These are phyloP conservation scores for Arachis hypogaea DNA, from an alignment of 306 rosid species.

Conservation along the genomic window DNA sequence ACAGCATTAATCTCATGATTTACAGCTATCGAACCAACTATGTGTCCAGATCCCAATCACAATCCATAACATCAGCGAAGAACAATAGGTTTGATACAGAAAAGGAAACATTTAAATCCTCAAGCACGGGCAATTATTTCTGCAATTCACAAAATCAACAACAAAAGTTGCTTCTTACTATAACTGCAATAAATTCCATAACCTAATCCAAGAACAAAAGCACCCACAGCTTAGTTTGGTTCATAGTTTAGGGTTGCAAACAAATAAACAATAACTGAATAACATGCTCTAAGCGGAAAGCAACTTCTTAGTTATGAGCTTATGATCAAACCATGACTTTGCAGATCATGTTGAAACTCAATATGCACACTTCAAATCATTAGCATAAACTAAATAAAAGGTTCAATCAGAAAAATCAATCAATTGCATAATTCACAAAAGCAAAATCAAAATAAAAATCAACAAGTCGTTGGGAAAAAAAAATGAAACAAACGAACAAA, in stretches of 20 bases:
- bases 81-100: neutral
- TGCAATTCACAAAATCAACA: neutral
- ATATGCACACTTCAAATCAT: neutral
- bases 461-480: neutral
- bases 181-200: neutral
- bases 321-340: neutral
- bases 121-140: neutral
- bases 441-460: neutral
- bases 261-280: too few relatives aligned
- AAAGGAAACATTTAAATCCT: neutral
- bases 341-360: neutral
- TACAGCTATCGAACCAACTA: neutral
- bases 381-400: neutral
- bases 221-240: neutral
- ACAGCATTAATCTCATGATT: neutral
- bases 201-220: neutral
- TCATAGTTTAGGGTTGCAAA: neutral
- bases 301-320: neutral
- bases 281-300: too few relatives aligned
- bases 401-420: constrained; percentile 1
- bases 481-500: neutral
- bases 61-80: neutral
- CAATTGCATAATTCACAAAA: constrained; percentile 4
- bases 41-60: constrained; percentile 15
- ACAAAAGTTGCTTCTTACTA: neutral